Percentiles rank a stretch among this genome's conserved stretches.
Conservation (phyloP, 352 stramenopile genomes). For the Peronospora destructor region DNA sequence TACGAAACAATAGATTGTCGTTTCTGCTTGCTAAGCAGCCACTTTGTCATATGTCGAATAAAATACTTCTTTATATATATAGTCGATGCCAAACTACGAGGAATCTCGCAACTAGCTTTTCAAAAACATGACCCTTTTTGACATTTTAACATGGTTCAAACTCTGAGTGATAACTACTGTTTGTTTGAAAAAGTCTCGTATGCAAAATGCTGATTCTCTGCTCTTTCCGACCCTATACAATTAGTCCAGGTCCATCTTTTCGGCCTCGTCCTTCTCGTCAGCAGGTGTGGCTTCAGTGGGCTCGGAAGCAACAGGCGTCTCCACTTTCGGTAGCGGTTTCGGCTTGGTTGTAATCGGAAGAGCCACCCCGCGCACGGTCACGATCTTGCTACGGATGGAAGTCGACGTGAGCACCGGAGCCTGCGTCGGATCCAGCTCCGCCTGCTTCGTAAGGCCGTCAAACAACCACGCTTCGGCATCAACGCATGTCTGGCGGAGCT, state of each 20-base stretch:
- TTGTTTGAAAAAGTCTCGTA: no score
- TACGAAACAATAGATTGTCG: no score
- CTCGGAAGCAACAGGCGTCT: slow-evolving; percentile 43
- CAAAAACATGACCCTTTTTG: no score
- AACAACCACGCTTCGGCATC: slow-evolving; percentile 93
- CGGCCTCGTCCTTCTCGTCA: slow-evolving; percentile 39
- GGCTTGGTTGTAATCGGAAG: slow-evolving; percentile 96
- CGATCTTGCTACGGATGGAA: slow-evolving; percentile 86
- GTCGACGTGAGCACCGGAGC: slow-evolving; percentile 89
- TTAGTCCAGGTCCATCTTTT: slow-evolving; percentile 88
- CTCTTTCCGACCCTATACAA: background rate
- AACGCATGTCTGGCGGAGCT: slow-evolving; percentile 86
- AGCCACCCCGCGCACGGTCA: slow-evolving; percentile 83
- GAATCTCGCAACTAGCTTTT: no score
- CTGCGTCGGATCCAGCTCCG: slow-evolving; percentile 67
- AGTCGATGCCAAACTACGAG: no score
- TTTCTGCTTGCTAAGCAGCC: no score
- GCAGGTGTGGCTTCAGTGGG: slow-evolving; percentile 31
- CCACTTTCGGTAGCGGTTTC: slow-evolving; percentile 83
- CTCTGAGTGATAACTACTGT: no score
- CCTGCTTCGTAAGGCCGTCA: slow-evolving; percentile 93
- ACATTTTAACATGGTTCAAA: no score
- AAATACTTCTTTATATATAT: no score
- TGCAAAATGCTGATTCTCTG: slow-evolving; percentile 24
- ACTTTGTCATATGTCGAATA: no score